Conservation (phyloP, 163 green algal genomes). For the Scenedesmus sp. region DNA sequence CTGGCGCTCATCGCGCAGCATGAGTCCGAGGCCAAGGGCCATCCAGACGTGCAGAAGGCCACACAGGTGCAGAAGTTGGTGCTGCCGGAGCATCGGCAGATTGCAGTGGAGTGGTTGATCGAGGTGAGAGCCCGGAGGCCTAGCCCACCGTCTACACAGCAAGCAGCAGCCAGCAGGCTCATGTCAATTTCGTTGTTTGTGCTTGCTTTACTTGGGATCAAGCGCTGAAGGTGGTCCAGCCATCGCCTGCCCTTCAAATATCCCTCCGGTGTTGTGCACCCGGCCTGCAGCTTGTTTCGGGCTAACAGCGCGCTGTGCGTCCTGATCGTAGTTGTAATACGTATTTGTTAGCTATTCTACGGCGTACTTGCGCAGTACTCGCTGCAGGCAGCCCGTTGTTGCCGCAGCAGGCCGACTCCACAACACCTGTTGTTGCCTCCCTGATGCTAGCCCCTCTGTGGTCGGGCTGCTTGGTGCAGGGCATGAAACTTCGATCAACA, state of each 20-base stretch:
- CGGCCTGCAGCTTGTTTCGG: not conserved
- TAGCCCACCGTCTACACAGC: not conserved
- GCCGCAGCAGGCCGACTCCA: not conserved
- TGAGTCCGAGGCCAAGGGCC: slow-evolving; percentile 8
- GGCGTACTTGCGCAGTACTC: not conserved
- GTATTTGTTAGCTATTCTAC: not conserved
- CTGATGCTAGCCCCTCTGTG: not conserved
- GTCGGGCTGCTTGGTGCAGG: not conserved
- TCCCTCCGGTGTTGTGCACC: slow-evolving; percentile 11
- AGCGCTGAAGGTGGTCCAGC: not conserved
- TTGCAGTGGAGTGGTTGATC: slow-evolving; percentile 53
- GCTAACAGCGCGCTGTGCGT: not conserved
- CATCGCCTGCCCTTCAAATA: not conserved
- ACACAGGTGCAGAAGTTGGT: slow-evolving; percentile 37
- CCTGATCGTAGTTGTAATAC: not conserved
- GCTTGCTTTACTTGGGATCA: not conserved
- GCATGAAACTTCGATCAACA: not conserved
- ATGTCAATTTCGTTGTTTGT: not conserved
- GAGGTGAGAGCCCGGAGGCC: slow-evolving; percentile 28
- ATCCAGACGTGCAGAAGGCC: slow-evolving; percentile 39
- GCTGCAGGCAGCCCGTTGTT: not conserved
- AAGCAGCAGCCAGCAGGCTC: not conserved
- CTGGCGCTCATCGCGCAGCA: slow-evolving; percentile 26
- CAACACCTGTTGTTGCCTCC: not conserved
- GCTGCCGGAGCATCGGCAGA: slow-evolving; percentile 44